Percentiles rank a stretch among this genome's conserved stretches.
Conservation (phyloP, 2,329 filamentous ascomycete genomes). For the Cyclaneusma minus region DNA sequence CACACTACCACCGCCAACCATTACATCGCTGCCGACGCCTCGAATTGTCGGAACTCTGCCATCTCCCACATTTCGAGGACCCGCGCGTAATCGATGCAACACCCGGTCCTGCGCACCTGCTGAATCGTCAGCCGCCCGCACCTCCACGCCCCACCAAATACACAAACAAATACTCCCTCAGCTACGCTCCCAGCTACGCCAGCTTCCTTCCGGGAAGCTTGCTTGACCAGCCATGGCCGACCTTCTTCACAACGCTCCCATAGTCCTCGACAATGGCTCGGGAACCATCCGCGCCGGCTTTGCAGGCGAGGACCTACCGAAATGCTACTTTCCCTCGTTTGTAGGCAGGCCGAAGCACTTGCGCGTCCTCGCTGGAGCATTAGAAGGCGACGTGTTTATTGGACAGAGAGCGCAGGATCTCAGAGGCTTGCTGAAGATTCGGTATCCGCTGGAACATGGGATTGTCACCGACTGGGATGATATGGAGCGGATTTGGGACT, state of each 20-base stretch:
- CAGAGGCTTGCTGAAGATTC: slow-evolving; percentile 85
- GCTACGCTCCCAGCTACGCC: too few species aligned
- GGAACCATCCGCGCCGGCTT: slow-evolving; percentile 96
- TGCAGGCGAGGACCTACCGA: slow-evolving; percentile 86
- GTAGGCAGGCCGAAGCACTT: slow-evolving; percentile 93
- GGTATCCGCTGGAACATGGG: slow-evolving; percentile 89
- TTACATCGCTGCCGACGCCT: too few species aligned
- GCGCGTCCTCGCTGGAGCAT: slow-evolving; percentile 83
- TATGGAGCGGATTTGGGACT: slow-evolving; percentile 99
- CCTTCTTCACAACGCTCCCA: slow-evolving; percentile 85
- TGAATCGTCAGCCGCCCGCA: too few species aligned
- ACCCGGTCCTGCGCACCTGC: too few species aligned
- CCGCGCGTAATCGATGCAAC: too few species aligned
- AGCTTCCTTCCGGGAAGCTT: too few species aligned
- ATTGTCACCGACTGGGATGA: slow-evolving; percentile 99
- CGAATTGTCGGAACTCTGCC: too few species aligned
- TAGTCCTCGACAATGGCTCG: slow-evolving; percentile 97
- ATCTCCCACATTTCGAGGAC: too few species aligned
- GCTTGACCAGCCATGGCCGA: slow-evolving; percentile 48
- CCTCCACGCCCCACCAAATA: too few species aligned
- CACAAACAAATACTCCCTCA: too few species aligned
- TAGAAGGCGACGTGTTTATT: slow-evolving; percentile 96
- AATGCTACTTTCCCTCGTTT: slow-evolving; percentile 95
- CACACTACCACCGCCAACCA: too few species aligned
- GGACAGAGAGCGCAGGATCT: slow-evolving; percentile 79